Conservation (phyloP, 208 protist species). For the Leishmania aethiopica region DNA sequence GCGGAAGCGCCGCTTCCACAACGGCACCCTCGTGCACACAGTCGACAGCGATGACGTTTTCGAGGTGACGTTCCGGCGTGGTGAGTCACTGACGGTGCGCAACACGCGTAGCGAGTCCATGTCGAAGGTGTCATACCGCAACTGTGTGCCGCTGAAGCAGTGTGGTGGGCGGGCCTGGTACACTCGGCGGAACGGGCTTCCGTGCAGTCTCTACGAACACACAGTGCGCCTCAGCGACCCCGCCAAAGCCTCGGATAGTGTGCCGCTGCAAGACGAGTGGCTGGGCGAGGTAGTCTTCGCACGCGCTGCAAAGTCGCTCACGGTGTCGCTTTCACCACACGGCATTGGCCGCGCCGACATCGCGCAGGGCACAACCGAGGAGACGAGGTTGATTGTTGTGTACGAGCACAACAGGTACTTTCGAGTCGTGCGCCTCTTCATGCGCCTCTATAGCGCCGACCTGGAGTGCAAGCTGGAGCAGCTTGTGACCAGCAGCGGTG, state of each 20-base stretch:
- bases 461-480: conserved; percentile 20
- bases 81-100: conserved; percentile 32
- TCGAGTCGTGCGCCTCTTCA: conserved; percentile 50
- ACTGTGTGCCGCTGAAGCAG: conserved; percentile 85
- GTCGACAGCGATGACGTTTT: conserved; percentile 22
- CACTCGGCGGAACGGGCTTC: conserved; percentile 64
- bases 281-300: conserved; percentile 50
- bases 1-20: conserved; percentile 51
- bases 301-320: conserved; percentile 21
- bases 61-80: conserved; percentile 29
- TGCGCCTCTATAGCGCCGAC: conserved; percentile 30
- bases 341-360: conserved; percentile 24
- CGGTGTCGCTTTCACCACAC: conserved; percentile 12
- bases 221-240: conserved; percentile 60
- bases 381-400: conserved; percentile 37
- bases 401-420: conserved; percentile 69
- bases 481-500: conserved; percentile 10
- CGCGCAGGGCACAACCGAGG: conserved; percentile 22
- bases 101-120: conserved; percentile 24
- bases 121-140: conserved; percentile 32
- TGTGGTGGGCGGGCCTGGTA: conserved; percentile 67
- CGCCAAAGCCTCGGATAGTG: conserved; percentile 21
- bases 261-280: conserved; percentile 77
- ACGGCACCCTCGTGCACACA: conserved; percentile 56
- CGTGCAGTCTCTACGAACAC: conserved; percentile 82